These are phyloP conservation scores for Botrytis sinoallii DNA, from an alignment of 2,329 filamentous ascomycete genomes.

Conservation along the genomic window DNA sequence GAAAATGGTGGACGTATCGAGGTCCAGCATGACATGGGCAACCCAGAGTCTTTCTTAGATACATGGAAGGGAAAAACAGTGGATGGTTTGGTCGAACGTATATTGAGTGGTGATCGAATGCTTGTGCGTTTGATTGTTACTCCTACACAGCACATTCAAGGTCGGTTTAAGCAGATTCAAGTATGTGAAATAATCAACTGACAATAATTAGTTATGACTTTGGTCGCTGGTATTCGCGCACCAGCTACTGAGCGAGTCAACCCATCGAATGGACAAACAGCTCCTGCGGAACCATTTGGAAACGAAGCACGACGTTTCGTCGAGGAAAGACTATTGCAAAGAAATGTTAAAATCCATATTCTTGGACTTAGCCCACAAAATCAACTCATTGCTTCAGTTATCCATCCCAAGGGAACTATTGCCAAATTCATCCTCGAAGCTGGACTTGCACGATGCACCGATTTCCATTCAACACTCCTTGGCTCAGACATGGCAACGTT, in stretches of 20 bases:
- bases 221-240: constrained; percentile 83
- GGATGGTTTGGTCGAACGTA: constrained; percentile 83
- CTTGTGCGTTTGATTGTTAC: constrained; percentile 78
- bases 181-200: constrained; percentile 1
- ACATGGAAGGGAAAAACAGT: constrained; percentile 82
- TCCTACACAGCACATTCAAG: constrained; percentile 71
- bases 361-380: constrained; percentile 86
- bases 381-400: constrained; percentile 81
- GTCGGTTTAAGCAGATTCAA: constrained; percentile 20
- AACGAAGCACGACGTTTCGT: constrained; percentile 88
- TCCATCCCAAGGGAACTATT: constrained; percentile 90
- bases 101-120: constrained; percentile 86
- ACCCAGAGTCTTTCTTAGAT: constrained; percentile 72
- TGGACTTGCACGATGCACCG: constrained; percentile 86
- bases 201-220: constrained; percentile 69
- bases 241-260: constrained; percentile 86
- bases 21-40: constrained; percentile 75
- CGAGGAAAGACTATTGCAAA: constrained; percentile 80
- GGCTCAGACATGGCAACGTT: constrained; percentile 84
- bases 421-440: constrained; percentile 86
- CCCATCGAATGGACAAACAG: constrained; percentile 63
- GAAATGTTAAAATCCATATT: constrained; percentile 77
- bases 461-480: constrained; percentile 91
- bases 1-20: constrained; percentile 65
- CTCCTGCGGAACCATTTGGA: constrained; percentile 83